Percentiles rank a stretch among this genome's conserved stretches.
Evolutionary conservation across 2,329 filamentous ascomycete species (phyloP).

Genomic region (Colletotrichum cereale): DNA sequence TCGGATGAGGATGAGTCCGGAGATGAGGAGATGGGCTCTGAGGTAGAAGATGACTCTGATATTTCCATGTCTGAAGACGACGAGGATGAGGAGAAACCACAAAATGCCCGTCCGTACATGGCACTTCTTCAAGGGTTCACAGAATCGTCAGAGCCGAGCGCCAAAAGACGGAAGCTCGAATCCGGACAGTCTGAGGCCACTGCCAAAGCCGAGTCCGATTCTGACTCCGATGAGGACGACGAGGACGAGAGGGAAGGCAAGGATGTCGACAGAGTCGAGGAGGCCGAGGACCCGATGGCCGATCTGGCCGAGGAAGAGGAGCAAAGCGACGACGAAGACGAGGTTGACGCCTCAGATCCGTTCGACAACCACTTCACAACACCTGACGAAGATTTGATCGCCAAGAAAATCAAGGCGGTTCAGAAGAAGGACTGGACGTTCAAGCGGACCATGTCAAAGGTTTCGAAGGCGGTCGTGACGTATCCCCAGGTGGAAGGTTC

Average conservation of each 20-base stretch:
- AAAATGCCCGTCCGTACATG: conserved; percentile 65
- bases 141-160: conserved; percentile 57
- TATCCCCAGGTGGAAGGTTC: conserved; percentile 57
- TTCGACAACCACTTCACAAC: conserved; percentile 85
- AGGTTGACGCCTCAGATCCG: conserved; percentile 71
- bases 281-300: conserved; percentile 39
- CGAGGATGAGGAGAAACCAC: conserved; percentile 51
- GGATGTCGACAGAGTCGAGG: conserved; percentile 40
- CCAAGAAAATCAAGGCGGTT: conserved; percentile 64
- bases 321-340: conserved; percentile 43
- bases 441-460: conserved; percentile 59
- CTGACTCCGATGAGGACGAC: conserved; percentile 41
- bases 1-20: conserved; percentile 46
- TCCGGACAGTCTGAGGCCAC: conserved; percentile 46
- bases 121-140: conserved; percentile 70
- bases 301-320: conserved; percentile 44
- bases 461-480: conserved; percentile 62
- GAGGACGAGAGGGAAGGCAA: conserved; percentile 48
- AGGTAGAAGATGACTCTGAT: conserved; percentile 55
- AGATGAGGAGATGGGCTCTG: conserved; percentile 45
- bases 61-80: conserved; percentile 57
- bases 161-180: conserved; percentile 70
- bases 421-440: conserved; percentile 65
- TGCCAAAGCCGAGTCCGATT: conserved; percentile 41
- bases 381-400: conserved; percentile 72